phyloP scores from a whole-genome alignment of 805 yeast species.

The Wickerhamomyces tratensis region DNA sequence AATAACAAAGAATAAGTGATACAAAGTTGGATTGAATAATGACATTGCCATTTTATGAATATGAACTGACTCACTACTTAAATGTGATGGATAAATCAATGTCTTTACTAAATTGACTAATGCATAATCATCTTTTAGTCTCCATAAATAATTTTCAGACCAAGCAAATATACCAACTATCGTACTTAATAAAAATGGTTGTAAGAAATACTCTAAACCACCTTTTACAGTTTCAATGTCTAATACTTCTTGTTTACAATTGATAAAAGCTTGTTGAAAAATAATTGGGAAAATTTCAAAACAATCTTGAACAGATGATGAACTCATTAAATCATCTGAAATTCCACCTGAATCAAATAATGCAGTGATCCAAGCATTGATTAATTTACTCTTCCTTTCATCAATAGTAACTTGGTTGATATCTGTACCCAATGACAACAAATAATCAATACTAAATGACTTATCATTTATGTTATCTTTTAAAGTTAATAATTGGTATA shows the following conservation, averaged over 20 bases:
- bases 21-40: constrained; percentile 12
- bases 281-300: constrained; percentile 63
- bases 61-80: constrained; percentile 35
- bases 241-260: constrained; percentile 44
- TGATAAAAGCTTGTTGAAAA: constrained; percentile 60
- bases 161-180: constrained; percentile 45
- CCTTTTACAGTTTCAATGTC: constrained; percentile 53
- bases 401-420: constrained; percentile 17
- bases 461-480: constrained; percentile 7
- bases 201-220: constrained; percentile 82
- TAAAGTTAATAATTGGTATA: constrained; percentile 18
- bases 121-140: constrained; percentile 21
- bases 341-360: constrained; percentile 78
- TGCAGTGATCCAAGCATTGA: constrained; percentile 72
- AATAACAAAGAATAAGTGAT: constrained; percentile 5
- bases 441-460: constrained; percentile 23
- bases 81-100: constrained; percentile 30
- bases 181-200: constrained; percentile 60
- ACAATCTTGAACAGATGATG: constrained; percentile 57
- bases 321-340: constrained; percentile 70
- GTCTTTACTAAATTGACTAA: constrained; percentile 29
- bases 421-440: constrained; percentile 18
- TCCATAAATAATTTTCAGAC: constrained; percentile 31
- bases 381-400: constrained; percentile 19
- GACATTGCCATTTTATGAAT: constrained; percentile 31